Evolutionary conservation across 345 rosid species (phyloP).

Genomic region (Salix dunnii): DNA sequence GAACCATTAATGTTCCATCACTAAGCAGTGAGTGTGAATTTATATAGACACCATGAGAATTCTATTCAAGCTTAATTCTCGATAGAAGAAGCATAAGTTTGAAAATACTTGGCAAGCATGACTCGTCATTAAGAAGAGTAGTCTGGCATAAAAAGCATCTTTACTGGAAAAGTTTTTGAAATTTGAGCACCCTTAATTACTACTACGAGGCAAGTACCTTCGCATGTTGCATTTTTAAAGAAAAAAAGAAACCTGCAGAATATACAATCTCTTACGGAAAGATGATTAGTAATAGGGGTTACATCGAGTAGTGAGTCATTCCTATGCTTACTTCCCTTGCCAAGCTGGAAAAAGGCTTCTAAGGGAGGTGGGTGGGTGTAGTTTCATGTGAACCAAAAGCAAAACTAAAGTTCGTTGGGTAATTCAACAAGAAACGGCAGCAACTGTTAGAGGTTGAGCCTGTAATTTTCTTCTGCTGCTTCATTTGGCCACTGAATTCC

Average conservation of each 20-base stretch:
- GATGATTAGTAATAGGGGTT: background rate
- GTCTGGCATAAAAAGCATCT: background rate
- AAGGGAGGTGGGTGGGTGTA: background rate
- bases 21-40: no score
- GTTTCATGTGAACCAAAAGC: background rate
- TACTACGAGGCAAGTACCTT: no score
- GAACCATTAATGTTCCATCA: no score
- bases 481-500: background rate
- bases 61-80: background rate
- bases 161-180: background rate
- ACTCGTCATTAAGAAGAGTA: background rate
- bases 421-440: background rate
- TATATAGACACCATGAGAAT: no score
- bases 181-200: no score
- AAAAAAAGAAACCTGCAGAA: background rate
- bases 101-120: background rate
- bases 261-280: background rate
- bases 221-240: no score
- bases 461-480: background rate
- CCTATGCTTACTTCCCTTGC: background rate
- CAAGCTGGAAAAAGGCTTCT: constrained; percentile 2
- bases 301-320: no score
- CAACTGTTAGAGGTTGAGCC: background rate
- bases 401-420: background rate
- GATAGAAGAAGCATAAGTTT: background rate